Evolutionary conservation across 495 filamentous ascomycete species (phyloP).

Genomic region (Penicillium flavigenum): DNA sequence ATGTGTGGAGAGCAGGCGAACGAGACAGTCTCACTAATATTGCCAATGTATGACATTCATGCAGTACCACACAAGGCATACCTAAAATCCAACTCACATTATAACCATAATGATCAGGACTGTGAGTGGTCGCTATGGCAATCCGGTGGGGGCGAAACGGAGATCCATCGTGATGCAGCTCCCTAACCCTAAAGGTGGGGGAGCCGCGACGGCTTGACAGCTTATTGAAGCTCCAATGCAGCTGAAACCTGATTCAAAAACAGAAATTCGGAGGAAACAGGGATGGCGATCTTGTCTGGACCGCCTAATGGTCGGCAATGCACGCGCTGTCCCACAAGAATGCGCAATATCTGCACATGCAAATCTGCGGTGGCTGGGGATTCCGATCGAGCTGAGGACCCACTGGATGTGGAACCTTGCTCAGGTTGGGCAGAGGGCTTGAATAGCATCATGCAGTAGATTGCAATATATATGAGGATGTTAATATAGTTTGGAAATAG

Average conservation of each 20-base stretch:
- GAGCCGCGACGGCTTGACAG: slow-evolving; percentile 18
- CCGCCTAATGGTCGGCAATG: slow-evolving; percentile 17
- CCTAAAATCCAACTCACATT: neutral
- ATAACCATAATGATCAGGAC: neutral
- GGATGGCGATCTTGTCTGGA: slow-evolving; percentile 25
- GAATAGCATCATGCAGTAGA: slow-evolving; percentile 9
- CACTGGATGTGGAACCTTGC: slow-evolving; percentile 21
- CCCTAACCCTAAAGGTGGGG: slow-evolving; percentile 19
- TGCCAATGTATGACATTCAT: slow-evolving; percentile 9
- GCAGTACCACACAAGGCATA: neutral
- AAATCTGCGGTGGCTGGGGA: slow-evolving; percentile 31
- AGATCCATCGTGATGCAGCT: slow-evolving; percentile 13
- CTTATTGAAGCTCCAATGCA: slow-evolving; percentile 17
- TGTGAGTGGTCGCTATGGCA: slow-evolving; percentile 26
- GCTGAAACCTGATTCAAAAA: slow-evolving; percentile 29
- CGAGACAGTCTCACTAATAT: slow-evolving; percentile 22
- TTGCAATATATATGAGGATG: slow-evolving; percentile 2
- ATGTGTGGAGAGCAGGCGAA: slow-evolving; percentile 4
- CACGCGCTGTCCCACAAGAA: slow-evolving; percentile 19
- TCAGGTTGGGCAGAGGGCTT: slow-evolving; percentile 14
- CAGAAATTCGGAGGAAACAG: slow-evolving; percentile 8
- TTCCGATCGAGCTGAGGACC: slow-evolving; percentile 27
- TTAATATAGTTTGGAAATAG: neutral
- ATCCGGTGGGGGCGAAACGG: slow-evolving; percentile 17
- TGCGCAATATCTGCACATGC: slow-evolving; percentile 18